Evolutionary conservation across 2,329 filamentous ascomycete species (phyloP), one percentile per base, ranked within the genome.

Genomic region (Alternaria hordeiaustralica): DNA sequence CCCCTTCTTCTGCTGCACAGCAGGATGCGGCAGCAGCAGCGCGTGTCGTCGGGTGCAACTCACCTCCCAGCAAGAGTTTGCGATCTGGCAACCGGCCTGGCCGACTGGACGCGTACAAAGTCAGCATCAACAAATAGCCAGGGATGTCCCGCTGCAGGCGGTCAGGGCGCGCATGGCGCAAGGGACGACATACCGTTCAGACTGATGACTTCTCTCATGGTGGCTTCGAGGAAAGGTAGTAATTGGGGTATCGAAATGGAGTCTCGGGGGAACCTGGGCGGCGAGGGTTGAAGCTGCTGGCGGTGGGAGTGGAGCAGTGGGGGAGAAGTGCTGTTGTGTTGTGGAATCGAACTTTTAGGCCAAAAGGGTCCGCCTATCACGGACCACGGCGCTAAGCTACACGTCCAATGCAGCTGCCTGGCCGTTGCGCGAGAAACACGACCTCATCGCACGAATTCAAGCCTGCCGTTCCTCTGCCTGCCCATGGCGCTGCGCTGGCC

Each of bases 1-100:
- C 70, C 66, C 69, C 71, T 74, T 66, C 60, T 67, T 65, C 68
- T 65, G 64, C 44, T 56, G 60, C 60, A 63, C 30, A 28, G 4
- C 4, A 4, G 15, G 15, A 41, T 41, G 36, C 20, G 51, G 61
- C 60, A 51, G 58, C 60, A 41, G 51, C 61, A 68, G 36, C 30
- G 66, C 55, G 63, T 54, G 60, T 59, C 26, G 12, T 43, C 41
- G 57, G 57, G n/a, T 6, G 23, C 78, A 80, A 87, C 93, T 87
- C 87, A 99, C 96, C 94, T 99, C 96, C 96, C 96, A 99, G 90
- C 96, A 98, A 78, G 96, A 96, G 88, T 99, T 99, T 87, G 95
- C 96, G 82, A 99, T 99, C 85, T 99, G 96, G 90, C 96, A 98
- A 92, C 96, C 96, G 83, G 96, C 96, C 90, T 99, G 96, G 86